Evolutionary conservation across 495 filamentous ascomycete genomes (phyloP), one percentile per base, ranked within the genome.

Genomic region (Aeminium ludgeri): DNA sequence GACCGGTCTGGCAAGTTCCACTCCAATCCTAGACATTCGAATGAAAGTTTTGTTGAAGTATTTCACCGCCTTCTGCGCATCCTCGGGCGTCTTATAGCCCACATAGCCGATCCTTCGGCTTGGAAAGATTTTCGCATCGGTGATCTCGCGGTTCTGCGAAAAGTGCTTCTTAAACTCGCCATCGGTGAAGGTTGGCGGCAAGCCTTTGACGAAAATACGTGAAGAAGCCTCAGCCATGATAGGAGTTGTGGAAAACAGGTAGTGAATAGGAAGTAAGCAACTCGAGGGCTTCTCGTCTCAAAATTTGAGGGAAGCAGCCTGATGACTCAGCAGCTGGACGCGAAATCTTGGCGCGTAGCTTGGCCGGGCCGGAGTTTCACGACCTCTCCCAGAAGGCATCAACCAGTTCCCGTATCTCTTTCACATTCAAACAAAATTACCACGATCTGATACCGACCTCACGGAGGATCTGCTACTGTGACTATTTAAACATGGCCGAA

Each of bases 41-140:
- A 97, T 81, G 60, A 86, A 97, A 45, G 86, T 73, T 53, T 74
- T 81, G 64, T 99, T 86, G 71, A 94, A 92, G 62, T 92, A 93
- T 53, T 81, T 82, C 47, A 87, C 80, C 35, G 89, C 89, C 50
- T 74, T 68, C 33, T 68, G 62, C 36, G 89, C 89, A 50, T 80
- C 80, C 46, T 86, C 73, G 32, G 74, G 65, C 39, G 71, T 82
- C 61, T 82, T 87, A 67, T 86, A 96, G 45, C 89, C 89, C 45
- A 99, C 75, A 68, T 93, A 99, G 49, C 86, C 89, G 63, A 97
- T 94, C 41, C 85, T 72, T 52, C 89, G 73, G 51, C 80, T 71
- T 15, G 86, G 75, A 56, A 95, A 77, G 44, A 92, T 70, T 66
- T 86, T 89, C 43, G 81, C 75, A 65, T 96, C 89, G 35, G 89